A percentile compares a stretch with the other conserved stretches of the same genome.
Evolutionary conservation across 768 basidiomycete species (phyloP).

Genomic region (Agaricus bisporus): DNA sequence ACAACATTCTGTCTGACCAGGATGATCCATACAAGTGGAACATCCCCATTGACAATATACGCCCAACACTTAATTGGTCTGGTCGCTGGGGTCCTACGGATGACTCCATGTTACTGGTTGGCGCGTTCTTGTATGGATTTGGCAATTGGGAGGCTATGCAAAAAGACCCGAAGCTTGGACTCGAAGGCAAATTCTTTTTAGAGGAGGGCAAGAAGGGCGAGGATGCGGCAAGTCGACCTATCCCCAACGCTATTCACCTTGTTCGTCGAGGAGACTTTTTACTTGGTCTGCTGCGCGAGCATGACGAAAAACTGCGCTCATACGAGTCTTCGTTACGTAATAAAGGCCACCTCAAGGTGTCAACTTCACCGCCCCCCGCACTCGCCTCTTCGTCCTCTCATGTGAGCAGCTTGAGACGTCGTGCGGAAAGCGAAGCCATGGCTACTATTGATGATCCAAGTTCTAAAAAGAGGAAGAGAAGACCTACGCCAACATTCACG

Average conservation of each 20-base stretch:
- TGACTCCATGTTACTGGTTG: constrained; percentile 92
- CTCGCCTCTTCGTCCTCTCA: constrained; percentile 65
- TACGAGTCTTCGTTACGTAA: constrained; percentile 76
- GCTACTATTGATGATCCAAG: constrained; percentile 71
- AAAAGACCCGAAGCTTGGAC: constrained; percentile 76
- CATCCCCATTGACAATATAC: constrained; percentile 89
- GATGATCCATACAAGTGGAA: constrained; percentile 78
- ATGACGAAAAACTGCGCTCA: constrained; percentile 86
- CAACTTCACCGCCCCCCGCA: constrained; percentile 62
- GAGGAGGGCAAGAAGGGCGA: constrained; percentile 96
- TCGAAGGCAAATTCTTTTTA: constrained; percentile 94
- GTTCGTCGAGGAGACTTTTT: constrained; percentile 96
- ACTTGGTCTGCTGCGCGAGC: constrained; percentile 74
- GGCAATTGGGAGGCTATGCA: constrained; percentile 96
- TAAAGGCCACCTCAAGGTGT: constrained; percentile 59
- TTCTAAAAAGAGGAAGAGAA: constrained; percentile 75
- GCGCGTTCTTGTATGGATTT: constrained; percentile 90
- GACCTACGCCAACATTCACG: constrained; percentile 95
- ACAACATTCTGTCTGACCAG: constrained; percentile 66
- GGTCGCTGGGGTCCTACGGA: constrained; percentile 91
- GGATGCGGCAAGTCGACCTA: constrained; percentile 77
- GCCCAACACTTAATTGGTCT: constrained; percentile 94
- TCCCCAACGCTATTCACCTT: constrained; percentile 96
- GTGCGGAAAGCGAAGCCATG: constrained; percentile 82
- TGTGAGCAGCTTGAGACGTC: constrained; percentile 57